Evolutionary conservation across 192 early-diverging fungal genomes (phyloP), one percentile per base, ranked within the genome.

Genomic region (Dispira simplex): DNA sequence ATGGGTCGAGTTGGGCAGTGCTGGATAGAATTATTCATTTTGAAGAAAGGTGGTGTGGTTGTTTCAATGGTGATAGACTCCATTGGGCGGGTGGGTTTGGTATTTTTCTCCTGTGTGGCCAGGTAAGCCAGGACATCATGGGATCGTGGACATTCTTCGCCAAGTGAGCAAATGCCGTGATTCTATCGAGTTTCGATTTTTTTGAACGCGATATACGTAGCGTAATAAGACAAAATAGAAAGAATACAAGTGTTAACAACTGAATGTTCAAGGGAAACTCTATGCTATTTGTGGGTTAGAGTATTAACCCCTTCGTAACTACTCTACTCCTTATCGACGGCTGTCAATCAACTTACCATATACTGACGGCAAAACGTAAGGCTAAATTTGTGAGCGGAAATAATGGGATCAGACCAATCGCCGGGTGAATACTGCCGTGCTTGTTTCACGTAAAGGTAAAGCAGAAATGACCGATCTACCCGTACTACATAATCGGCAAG

Each of bases 401-500:
- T 28, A 56, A 14, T 56, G 3, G 54, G 25, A 27, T 56, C 23
- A 27, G 54, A 13, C 25, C 25, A 28, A 27, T 21, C 11, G 21
- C 14, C 18, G 21, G 28, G 54, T 14, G 54, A 13, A 27, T 13
- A 28, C 21, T 56, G 16, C 9, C 23, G 13, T 13, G 54, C 54
- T 9, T 23, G 54, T 28, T 14, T 56, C 13, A 13, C 13, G 54
- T 56, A 56, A 13, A 56, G 16, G 54, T 23, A 56, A 4, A 28
- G 11, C 20, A 56, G 21, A 25, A 21, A 56, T 10, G 54, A 27
- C 20, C 54, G 54, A 27, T 21, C 25, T 28, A 27, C 54, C 54
- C 23, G 16, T 9, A 25, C 25, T 13, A 56, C 28, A 25, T 21
- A 95, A 63, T 90, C 87, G 3, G 89, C 74, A 13, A 92, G 66